A percentile compares a stretch with the other conserved stretches of the same genome.
Conservation (phyloP, 805 yeast species). For the Phaffomyces thermotolerans region DNA sequence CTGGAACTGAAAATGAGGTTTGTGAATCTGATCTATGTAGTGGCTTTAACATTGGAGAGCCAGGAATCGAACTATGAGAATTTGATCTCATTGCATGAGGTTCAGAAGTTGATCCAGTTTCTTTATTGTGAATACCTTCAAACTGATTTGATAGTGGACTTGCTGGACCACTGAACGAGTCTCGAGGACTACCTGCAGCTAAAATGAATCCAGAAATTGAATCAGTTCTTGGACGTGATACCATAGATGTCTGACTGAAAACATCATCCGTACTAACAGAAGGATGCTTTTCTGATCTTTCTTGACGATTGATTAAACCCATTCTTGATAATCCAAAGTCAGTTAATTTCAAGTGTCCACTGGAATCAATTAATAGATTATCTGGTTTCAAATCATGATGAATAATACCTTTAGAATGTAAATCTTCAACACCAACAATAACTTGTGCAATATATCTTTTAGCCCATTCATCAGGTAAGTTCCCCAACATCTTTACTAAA, state of each 20-base stretch:
- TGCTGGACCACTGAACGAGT: conserved; percentile 15
- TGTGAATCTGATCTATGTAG: conserved; percentile 45
- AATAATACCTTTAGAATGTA: conserved; percentile 82
- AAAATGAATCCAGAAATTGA: conserved; percentile 18
- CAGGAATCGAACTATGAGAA: conserved; percentile 18
- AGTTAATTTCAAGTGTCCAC: conserved; percentile 87
- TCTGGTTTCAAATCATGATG: conserved; percentile 97
- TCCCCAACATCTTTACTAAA: conserved; percentile 72
- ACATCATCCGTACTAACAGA: conserved; percentile 14
- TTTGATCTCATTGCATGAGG: conserved; percentile 11
- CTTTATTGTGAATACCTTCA: conserved; percentile 19
- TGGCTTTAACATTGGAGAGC: conserved; percentile 45
- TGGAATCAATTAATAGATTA: conserved; percentile 74
- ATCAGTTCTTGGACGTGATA: conserved; percentile 13
- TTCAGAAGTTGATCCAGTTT: conserved; percentile 5
- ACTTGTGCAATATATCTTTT: conserved; percentile 83
- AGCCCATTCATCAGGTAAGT: conserved; percentile 81
- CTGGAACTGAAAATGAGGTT: conserved; percentile 47
- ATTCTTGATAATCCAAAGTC: conserved; percentile 92
- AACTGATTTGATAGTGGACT: conserved; percentile 26
- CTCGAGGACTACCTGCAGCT: conserved; percentile 10
- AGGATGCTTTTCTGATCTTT: conserved; percentile 16
- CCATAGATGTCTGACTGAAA: conserved; percentile 12
- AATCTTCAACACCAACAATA: conserved; percentile 80
- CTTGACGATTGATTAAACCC: conserved; percentile 82